Evolutionary conservation across 169 alveolate genomes (phyloP), one percentile per base, ranked within the genome.

Genomic region (Plasmodium falciparum): DNA sequence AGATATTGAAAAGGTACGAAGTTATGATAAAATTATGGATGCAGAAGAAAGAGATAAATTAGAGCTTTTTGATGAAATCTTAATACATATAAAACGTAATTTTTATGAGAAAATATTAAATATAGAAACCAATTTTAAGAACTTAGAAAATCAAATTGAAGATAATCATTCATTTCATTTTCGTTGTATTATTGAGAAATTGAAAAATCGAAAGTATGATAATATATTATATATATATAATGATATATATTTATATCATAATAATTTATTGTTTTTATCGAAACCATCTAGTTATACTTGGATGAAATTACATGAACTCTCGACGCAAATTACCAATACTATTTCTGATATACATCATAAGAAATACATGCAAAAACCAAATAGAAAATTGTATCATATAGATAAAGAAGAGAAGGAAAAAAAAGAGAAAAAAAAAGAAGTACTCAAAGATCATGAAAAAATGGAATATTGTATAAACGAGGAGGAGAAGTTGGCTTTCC

Each of bases 401-500:
- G 52, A 88, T 17, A 11, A 50, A 39, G 73, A 74, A 2, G 58
- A 43, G 20, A 78, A 49, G 45, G 47, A 88, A 45, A 12, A 54
- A 47, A 49, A 75, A 7, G 50, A 47, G 5, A 73, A 52, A 22
- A 43, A 76, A n/a, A 70, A 54, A n/a, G 78, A 45, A 24, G 15
- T 29, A 63, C 39, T 6, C 11, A 24, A 1, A 9, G 54, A 5
- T 26, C 15, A n/a, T 6, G 61, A 78, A 45, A 58, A 47, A 22
- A 29, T 56, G 7, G 74, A 59, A 54, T 65, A 78, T 50, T 67
- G 76, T 17, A 75, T 71, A 29, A 70, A 80, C 39, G 88, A 89
- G 74, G 71, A 74, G 72, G 85, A 76, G 72, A 56, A 73, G 63
- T 66, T 65, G 67, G 88, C 85, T 62, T 66, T 89, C 45, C 93